Evolutionary conservation across 805 yeast genomes (phyloP), one percentile per base, ranked within the genome.

Genomic region (Nakazawaea ernobii): DNA sequence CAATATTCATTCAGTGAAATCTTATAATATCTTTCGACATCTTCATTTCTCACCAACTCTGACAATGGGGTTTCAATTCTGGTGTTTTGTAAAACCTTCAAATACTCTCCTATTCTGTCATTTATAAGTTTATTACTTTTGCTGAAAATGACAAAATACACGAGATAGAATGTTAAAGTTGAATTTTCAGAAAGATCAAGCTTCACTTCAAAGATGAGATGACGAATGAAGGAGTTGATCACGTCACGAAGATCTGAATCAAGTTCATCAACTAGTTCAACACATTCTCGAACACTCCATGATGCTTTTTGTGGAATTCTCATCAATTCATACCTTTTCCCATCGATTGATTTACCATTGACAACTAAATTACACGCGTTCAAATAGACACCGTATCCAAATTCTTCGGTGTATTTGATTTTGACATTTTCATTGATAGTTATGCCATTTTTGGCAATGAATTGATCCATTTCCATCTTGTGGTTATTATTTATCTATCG

Each of bases 291-390:
- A 8, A 74, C 57, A 42, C 68, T 66, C 15, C 69, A 56, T 0
- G 67, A 57, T 6, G 57, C 42, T 0, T 30, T n/a, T 5, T 53
- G 46, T 0, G 78, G 75, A 1, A 75, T 57, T 42, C 78, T 56
- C 44, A 75, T 45, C 8, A 75, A 52, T 45, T 65, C 72, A 13
- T 67, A 43, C 2, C 53, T 48, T 1, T 49, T 58, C 10, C 13
- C 43, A 13, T 33, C 49, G 20, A 6, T 26, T 28, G 17, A n/a
- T 5, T 27, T 13, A 9, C 10, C 14, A 8, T 15, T 6, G 11
- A 8, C 27, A 17, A 32, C 13, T 11, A 43, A 43, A 17, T 30
- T 37, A 5, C 10, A 8, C 7, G 32, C 32, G 11, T 45, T 38
- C 28, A 45, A 26, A 39, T 39, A 48, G 4, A 48, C 14, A 8